Evolutionary conservation across 1,284 basidiomycete species (phyloP).

Genomic region (Ganoderma lingzhi): DNA sequence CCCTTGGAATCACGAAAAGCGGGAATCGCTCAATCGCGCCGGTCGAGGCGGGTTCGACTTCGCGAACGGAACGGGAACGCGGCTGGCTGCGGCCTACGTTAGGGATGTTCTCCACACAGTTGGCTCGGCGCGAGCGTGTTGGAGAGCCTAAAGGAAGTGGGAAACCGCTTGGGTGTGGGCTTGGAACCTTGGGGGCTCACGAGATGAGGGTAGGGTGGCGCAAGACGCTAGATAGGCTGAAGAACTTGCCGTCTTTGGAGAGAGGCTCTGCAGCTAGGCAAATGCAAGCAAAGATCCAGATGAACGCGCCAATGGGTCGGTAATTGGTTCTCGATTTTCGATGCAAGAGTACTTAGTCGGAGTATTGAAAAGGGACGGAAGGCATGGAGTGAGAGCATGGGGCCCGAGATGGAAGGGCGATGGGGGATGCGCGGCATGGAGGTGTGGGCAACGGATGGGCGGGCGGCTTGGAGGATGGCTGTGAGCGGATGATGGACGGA

Average conservation of each 20-base stretch:
- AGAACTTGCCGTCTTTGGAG: background rate
- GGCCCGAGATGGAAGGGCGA: background rate
- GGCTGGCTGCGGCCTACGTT: background rate
- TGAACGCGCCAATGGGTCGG: background rate
- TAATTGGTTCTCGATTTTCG: slow-evolving; percentile 2
- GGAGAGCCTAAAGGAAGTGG: background rate
- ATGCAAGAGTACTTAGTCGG: background rate
- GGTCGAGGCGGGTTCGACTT: background rate
- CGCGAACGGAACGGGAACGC: background rate
- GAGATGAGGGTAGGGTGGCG: background rate
- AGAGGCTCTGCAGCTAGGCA: background rate
- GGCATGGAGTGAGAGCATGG: background rate
- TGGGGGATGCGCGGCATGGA: background rate
- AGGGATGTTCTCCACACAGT: background rate
- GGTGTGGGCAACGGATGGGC: background rate
- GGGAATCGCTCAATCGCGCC: background rate
- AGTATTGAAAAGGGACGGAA: slow-evolving; percentile 4
- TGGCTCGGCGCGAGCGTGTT: background rate
- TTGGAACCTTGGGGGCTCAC: background rate
- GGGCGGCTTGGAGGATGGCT: slow-evolving; percentile 9
- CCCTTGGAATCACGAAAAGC: background rate
- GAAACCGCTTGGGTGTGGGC: background rate
- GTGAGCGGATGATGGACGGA: slow-evolving; percentile 7
- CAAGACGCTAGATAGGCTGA: background rate
- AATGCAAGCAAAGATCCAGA: background rate